These are phyloP conservation scores for Pisolithus albus DNA, from an alignment of 768 basidiomycete species.

Conservation along the genomic window DNA sequence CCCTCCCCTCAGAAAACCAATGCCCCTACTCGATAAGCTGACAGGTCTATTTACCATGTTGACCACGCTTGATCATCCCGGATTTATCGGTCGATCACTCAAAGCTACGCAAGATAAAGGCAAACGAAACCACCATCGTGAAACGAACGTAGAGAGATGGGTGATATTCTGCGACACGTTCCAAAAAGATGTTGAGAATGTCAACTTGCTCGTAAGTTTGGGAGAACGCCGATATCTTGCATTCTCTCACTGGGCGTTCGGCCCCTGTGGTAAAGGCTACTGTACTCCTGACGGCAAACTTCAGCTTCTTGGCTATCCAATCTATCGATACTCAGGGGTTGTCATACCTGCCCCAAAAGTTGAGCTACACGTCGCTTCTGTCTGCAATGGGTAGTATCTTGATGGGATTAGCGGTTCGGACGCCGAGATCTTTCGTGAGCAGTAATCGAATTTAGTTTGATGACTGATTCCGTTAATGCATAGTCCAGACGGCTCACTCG, in stretches of 20 bases:
- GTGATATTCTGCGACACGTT: background rate
- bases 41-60: background rate
- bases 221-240: background rate
- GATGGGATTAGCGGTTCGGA: background rate
- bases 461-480: background rate
- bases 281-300: background rate
- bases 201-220: background rate
- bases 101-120: background rate
- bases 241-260: too few relatives aligned
- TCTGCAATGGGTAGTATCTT: background rate
- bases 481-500: background rate
- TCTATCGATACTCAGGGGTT: background rate
- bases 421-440: background rate
- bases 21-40: background rate
- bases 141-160: background rate
- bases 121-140: too few relatives aligned
- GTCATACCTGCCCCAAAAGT: background rate
- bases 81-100: background rate
- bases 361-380: background rate
- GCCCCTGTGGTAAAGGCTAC: background rate
- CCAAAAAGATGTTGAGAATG: background rate
- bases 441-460: background rate
- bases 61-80: background rate
- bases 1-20: too few relatives aligned
- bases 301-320: background rate